Percentiles rank a stretch among this genome's conserved stretches.
Evolutionary conservation across 2,329 filamentous ascomycete species (phyloP).

Genomic region (Phaeomoniella chlamydospora): DNA sequence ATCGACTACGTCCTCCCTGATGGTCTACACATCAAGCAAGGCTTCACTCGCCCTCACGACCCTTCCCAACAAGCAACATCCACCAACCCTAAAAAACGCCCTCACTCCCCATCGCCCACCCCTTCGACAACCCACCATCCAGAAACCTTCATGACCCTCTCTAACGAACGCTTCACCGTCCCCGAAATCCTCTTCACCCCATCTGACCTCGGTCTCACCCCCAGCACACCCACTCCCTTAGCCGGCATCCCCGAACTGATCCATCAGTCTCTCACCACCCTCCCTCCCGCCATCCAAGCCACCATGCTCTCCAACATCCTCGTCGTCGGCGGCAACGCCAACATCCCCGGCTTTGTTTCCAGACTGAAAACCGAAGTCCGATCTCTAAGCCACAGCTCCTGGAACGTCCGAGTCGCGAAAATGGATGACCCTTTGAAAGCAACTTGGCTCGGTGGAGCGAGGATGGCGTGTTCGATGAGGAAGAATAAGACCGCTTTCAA

Average conservation of each 20-base stretch:
- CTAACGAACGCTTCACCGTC: conserved; percentile 82
- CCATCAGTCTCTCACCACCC: conserved; percentile 56
- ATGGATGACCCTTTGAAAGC: conserved; percentile 61
- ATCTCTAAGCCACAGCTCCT: conserved; percentile 58
- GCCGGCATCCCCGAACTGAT: conserved; percentile 73
- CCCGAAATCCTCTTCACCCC: conserved; percentile 86
- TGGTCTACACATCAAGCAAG: conserved; percentile 47
- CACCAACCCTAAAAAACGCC: conserved; percentile 29
- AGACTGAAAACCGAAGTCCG: conserved; percentile 60
- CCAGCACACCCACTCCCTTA: no score
- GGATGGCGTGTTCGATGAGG: conserved; percentile 40
- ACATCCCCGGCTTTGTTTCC: conserved; percentile 68
- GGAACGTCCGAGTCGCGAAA: conserved; percentile 57
- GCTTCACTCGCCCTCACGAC: conserved; percentile 66
- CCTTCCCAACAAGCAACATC: conserved; percentile 41
- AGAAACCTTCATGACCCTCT: conserved; percentile 74
- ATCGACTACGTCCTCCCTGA: conserved; percentile 90
- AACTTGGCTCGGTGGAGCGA: conserved; percentile 75
- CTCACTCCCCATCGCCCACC: conserved; percentile 26
- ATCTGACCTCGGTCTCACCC: conserved; percentile 67
- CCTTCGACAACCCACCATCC: conserved; percentile 9
- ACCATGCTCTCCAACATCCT: conserved; percentile 75
- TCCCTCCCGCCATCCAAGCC: conserved; percentile 76
- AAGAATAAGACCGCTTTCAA: conserved; percentile 50
- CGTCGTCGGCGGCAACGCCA: conserved; percentile 73